Base-by-base conservation (phyloP, 2,329 filamentous ascomycete genomes). In the Diaporthe caulivora region DNA sequence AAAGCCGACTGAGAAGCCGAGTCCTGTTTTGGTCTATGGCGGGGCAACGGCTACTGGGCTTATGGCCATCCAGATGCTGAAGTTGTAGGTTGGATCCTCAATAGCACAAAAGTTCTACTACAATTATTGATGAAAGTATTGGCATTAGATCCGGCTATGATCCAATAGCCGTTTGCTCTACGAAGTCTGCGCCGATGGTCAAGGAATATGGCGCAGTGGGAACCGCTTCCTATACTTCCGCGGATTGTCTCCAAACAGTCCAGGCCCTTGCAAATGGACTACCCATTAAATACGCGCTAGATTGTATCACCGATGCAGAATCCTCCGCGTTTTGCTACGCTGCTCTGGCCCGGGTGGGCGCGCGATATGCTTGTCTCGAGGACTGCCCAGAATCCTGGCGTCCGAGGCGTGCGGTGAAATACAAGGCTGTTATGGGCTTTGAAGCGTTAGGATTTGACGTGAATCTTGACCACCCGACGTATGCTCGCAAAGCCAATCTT, bases 331-430 rank as follows among this genome's bases (percentile, higher is more conserved):
- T 72, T 2, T 82, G 80, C 64, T 81, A 78, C 53, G 72, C 44
- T 1, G 77, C 77, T 2, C 37, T 82, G 21, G 73, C 73, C 0
- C 79, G 81, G 2, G 73, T 75, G 1, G 81, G 81, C 2, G 80
- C 77, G 2, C 76, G 76, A 1, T 82, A 82, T 71, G 80, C 79
- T 2, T 81, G 79, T 34, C 76, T 82, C 1, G 80, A 82, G 62
- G 62, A 68, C 5, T 73, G 74, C 15, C 74, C 68, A 0, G 72
- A 79, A 0, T 70, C 60, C 2, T 79, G 76, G 78, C 60, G 72
- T 1, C 78, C 78, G 3, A 75, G 80, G 1, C 75, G 68, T 3
- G 75, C 76, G 8, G 76, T 80, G n/a, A 67, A 73, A 31, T 71
- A 76, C n/a, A 76, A 78, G 21, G 70, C 70, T 11, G 73, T 76